These are phyloP conservation scores for Fusarium redolens DNA, from an alignment of 2,329 filamentous ascomycete species.

Conservation along the genomic window DNA sequence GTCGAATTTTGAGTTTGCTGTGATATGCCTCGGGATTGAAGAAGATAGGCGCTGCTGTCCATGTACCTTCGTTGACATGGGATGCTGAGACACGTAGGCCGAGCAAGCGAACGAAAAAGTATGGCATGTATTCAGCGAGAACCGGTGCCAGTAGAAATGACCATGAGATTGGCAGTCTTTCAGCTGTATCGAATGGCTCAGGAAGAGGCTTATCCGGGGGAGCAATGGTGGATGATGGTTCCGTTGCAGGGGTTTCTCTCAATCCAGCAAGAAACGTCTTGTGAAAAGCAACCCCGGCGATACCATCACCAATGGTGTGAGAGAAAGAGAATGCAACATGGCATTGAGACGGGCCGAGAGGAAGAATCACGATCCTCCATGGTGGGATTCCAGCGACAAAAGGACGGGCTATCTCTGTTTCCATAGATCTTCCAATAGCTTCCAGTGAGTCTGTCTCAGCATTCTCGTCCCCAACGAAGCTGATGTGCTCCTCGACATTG, in stretches of 20 bases:
- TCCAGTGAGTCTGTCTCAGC: neutral
- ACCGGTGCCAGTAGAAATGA: constrained; percentile 37
- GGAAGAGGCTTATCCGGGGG: constrained; percentile 19
- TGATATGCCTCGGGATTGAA: constrained; percentile 12
- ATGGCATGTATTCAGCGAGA: constrained; percentile 28
- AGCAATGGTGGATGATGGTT: neutral
- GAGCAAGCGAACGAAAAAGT: constrained; percentile 23
- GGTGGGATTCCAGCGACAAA: constrained; percentile 32
- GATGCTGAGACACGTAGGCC: constrained; percentile 28
- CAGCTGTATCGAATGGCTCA: constrained; percentile 37
- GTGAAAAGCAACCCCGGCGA: constrained; percentile 38
- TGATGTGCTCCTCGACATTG: constrained; percentile 35
- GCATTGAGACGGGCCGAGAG: constrained; percentile 12
- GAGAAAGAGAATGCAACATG: constrained; percentile 40
- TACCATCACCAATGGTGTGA: constrained; percentile 41
- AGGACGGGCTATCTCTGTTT: constrained; percentile 27
- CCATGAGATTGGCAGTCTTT: constrained; percentile 42
- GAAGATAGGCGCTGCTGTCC: constrained; percentile 30
- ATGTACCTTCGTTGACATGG: constrained; percentile 30
- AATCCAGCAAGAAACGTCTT: constrained; percentile 33
- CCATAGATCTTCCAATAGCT: constrained; percentile 21
- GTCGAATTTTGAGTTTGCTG: constrained; percentile 30
- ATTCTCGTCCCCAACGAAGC: neutral
- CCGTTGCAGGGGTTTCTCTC: neutral
- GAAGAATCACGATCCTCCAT: constrained; percentile 40